These are phyloP conservation scores for Pecoramyces ruminantium DNA, from an alignment of 192 early-diverging fungal species.

Conservation along the genomic window DNA sequence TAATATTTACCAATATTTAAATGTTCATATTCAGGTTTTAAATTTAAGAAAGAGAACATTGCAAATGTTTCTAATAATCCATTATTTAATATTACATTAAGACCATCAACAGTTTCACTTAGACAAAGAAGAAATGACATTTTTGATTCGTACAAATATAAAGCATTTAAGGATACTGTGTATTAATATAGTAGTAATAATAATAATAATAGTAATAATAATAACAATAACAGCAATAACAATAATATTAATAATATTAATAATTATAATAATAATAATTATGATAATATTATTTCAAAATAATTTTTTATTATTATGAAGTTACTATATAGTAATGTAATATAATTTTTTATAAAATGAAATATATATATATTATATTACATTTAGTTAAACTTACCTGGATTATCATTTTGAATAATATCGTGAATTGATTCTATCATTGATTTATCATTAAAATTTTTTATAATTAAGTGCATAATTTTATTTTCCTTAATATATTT, in stretches of 20 bases:
- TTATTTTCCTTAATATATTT: not conserved
- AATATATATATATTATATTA: too few relatives aligned
- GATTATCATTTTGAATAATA: not conserved
- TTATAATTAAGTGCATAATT: not conserved
- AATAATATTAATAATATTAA: too few relatives aligned
- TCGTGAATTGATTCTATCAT: not conserved
- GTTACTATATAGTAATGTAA: too few relatives aligned
- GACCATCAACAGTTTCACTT: not conserved
- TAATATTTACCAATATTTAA: not conserved
- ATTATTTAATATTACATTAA: not conserved
- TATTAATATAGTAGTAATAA: too few relatives aligned
- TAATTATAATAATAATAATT: too few relatives aligned
- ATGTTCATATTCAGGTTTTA: not conserved
- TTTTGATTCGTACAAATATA: not conserved
- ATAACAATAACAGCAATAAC: too few relatives aligned
- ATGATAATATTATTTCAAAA: too few relatives aligned
- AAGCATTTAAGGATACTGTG: not conserved
- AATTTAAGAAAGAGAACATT: not conserved
- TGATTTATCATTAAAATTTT: not conserved
- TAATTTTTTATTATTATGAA: too few relatives aligned
- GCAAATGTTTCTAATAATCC: not conserved
- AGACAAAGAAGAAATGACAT: not conserved
- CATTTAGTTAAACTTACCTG: not conserved
- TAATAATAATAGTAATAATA: too few relatives aligned
- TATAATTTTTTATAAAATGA: too few relatives aligned